Evolutionary conservation across 352 stramenopile genomes (phyloP).

Genomic region (Aphanomyces stellatus): DNA sequence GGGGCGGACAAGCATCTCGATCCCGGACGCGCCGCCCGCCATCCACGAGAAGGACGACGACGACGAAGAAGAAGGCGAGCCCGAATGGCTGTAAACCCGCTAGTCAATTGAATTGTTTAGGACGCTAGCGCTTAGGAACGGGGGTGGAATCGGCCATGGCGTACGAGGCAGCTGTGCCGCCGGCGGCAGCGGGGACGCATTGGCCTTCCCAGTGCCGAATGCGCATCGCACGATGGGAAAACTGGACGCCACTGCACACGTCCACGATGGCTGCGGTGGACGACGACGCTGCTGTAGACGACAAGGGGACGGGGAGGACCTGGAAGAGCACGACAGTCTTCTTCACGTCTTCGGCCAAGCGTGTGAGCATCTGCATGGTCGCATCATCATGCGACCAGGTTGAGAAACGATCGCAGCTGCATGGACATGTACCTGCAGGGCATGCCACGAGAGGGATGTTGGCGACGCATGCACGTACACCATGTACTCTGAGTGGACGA

Average conservation of each 20-base stretch:
- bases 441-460: slow-evolving; percentile 31
- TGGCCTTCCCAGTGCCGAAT: not conserved
- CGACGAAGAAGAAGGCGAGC: not conserved
- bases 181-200: too few species aligned
- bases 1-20: not conserved
- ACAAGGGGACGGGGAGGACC: too few species aligned
- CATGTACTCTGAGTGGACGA: slow-evolving; percentile 69
- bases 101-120: too few species aligned
- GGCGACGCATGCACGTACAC: slow-evolving; percentile 32
- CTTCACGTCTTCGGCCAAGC: slow-evolving; percentile 64
- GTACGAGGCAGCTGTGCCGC: not conserved
- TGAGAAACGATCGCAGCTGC: too few species aligned
- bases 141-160: not conserved
- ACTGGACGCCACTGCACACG: not conserved
- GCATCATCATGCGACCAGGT: too few species aligned
- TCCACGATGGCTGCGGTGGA: too few species aligned
- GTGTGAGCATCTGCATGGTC: slow-evolving; percentile 37
- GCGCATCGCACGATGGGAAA: not conserved
- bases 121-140: not conserved
- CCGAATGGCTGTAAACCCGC: slow-evolving; percentile 3
- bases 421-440: slow-evolving; percentile 38
- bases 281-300: too few species aligned
- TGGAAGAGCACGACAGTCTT: slow-evolving; percentile 64
- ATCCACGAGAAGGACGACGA: not conserved
- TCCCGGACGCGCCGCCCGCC: not conserved